Evolutionary conservation across 192 early-diverging fungal genomes (phyloP), one percentile per base, ranked within the genome.

Genomic region (Coemansia pectinata): DNA sequence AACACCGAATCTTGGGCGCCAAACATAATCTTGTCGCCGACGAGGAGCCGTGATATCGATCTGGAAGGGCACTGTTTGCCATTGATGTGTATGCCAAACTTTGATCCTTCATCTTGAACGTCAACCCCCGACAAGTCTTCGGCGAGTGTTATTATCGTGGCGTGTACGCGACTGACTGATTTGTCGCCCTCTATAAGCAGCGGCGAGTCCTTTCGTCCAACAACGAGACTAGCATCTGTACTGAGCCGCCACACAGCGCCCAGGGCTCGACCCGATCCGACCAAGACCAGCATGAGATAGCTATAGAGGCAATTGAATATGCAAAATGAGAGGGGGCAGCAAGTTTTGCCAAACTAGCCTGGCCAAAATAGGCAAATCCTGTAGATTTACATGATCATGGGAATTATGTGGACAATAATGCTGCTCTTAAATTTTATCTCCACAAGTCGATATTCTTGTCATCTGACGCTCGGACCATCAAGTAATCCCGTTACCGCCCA

Each of bases 31-130:
- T 4, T 63, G 65, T 81, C 79, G 31, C 71, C 79, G 14, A 62
- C 36, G 9, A 45, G 7, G 23, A 38, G 14, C 33, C 27, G 27
- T 1, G 21, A 55, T 29, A 53, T 21, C 23, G 68, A 19, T 11
- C 59, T 19, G 7, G 62, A 25, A 8, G 59, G 14, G 55, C 79
- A 70, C 41, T 41, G 70, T 8, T 36, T 34, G 23, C 64, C 79
- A 47, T 81, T 81, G 23, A 81, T 67, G 39, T 70, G 44, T 62
- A 81, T 50, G 34, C 79, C 79, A 68, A 81, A 81, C 65, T 81
- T 81, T 14, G 79, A 81, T 11, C 67, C 74, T 34, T 76, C 29
- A 55, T 81, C 79, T 0, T 39, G 58, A 14, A 72, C 31, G 17
- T 17, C 45, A 33, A 69, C 34, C 8, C 19, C 57, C 0, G 44